Base-by-base conservation (phyloP, 805 yeast genomes). In the Tetrapisispora nanseiensis region DNA sequence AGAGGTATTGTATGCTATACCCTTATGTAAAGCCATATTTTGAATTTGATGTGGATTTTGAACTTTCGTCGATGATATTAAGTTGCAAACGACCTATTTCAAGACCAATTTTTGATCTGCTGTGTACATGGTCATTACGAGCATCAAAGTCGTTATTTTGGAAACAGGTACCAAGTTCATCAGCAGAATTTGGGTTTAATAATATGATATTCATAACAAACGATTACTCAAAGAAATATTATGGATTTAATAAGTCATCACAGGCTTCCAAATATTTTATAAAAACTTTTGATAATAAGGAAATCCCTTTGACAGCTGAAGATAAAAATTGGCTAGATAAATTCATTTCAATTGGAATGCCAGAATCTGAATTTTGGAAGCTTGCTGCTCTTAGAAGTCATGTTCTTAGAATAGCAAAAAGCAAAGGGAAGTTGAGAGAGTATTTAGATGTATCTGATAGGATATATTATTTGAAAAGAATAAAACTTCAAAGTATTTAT, bases 291-390 rank as follows among this genome's bases (percentile, higher is more conserved):
- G 68, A 66, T 16, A 70, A 71, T 40, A 42, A 55, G 21, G 77
- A 74, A 37, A 58, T 74, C 11, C 78, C 78, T 3, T 46, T 82
- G 21, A 78, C 86, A 0, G 70, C 72, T 3, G 82, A 76, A 44
- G 95, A 85, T 58, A 69, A 72, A 43, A 70, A 70, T 26, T 82
- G 95, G 87, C 66, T 86, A n/a, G 75, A 75, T 29, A 77, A 80
- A 47, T 65, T 90, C 33, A 72, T 75, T 37, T 69, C 80, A 2
- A 69, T 85, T n/a, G 97, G 97, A 0, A 62, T 90, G 40, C 69
- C 68, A 7, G 86, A 78, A 9, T 69, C 67, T 7, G 94, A 86
- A 35, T 51, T 85, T 21, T 90, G 97, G 97, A 90, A 89, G 58
- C 63, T 90, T 11, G 79, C 80, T 13, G 75, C 75, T 3, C 60